phyloP scores from a whole-genome alignment of 345 rosid species.

The Populus nigra region DNA sequence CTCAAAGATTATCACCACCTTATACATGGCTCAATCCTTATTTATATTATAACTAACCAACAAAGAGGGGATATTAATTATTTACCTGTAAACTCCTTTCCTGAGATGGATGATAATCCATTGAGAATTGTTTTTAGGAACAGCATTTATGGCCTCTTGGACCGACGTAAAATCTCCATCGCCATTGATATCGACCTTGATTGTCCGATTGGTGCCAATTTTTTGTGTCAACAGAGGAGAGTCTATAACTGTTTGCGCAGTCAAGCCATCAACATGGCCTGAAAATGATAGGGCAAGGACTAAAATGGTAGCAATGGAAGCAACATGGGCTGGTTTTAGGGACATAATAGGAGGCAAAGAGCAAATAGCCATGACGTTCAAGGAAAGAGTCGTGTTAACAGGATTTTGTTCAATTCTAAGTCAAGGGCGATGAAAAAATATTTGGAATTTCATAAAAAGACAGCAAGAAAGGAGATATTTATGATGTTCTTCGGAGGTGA shows the following conservation, averaged over 20 bases:
- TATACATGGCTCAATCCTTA: no score
- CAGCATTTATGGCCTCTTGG: constrained; percentile 73
- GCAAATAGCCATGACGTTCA: constrained; percentile 14
- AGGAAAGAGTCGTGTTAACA: neutral
- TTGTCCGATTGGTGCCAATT: constrained; percentile 57
- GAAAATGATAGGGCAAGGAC: constrained; percentile 13
- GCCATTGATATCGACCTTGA: constrained; percentile 76
- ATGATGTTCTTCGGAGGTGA: neutral
- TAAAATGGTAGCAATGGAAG: constrained; percentile 21
- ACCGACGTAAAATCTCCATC: constrained; percentile 65
- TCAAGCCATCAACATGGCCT: constrained; percentile 12
- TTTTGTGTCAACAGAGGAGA: constrained; percentile 70
- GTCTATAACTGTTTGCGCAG: constrained; percentile 32
- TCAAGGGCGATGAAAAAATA: neutral
- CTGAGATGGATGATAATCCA: constrained; percentile 85
- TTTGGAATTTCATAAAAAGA: neutral
- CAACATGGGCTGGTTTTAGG: constrained; percentile 5
- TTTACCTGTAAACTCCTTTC: constrained; percentile 79
- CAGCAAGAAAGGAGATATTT: neutral
- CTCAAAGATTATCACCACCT: neutral
- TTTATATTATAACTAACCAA: neutral
- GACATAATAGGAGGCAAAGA: neutral
- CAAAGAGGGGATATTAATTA: neutral
- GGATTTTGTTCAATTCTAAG: neutral
- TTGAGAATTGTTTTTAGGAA: constrained; percentile 55